Evolutionary conservation across 192 early-diverging fungal species (phyloP), one percentile per base, ranked within the genome.

Genomic region (Coemansia sp.): DNA sequence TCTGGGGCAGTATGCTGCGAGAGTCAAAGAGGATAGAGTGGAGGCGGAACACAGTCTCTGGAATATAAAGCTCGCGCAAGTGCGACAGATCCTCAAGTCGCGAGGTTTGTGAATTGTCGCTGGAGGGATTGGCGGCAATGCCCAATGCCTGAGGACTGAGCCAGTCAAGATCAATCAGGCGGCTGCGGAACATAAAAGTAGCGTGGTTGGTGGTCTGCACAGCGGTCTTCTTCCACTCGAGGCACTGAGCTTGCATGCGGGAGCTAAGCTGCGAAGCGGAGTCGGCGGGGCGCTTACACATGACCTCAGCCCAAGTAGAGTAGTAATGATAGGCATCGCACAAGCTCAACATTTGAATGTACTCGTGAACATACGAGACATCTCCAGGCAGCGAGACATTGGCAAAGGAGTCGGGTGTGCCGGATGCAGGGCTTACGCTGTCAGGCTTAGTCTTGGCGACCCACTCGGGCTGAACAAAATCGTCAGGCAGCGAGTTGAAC

Each of bases 11-110:
- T 16, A 88, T 66, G 22, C 84, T 78, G 13, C 89, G 78, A 9
- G 90, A 91, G 41, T 91, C 87, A 71, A 79, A 92, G 49, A 90
- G 79, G 27, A 95, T 79, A 12, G 89, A 75, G 73, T 95, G 90
- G 60, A 93, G 71, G 44, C 88, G 88, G 67, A 92, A 79, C 38
- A 92, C 82, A 2, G 91, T 64, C 66, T 93, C 88, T 5, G 94
- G 91, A 16, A 91, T 78, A 52, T 86, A 89, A 31, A 87, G 74
- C 68, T 80, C 73, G 49, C 90, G 88, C 66, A 89, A 65, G 18
- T 64, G 68, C 34, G 46, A 47, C 62, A 89, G 75, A 40, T 89
- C 85, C 2, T 67, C 62, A 8, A 80, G 62, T 20, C 86, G 74
- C 44, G 44, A 43, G 5, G 36, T 0, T n/a, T 22, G 22, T 6